A percentile compares a stretch with the other conserved stretches of the same genome.
phyloP scores from a whole-genome alignment of 306 rosid genomes.

The Cucurbita pepo region DNA sequence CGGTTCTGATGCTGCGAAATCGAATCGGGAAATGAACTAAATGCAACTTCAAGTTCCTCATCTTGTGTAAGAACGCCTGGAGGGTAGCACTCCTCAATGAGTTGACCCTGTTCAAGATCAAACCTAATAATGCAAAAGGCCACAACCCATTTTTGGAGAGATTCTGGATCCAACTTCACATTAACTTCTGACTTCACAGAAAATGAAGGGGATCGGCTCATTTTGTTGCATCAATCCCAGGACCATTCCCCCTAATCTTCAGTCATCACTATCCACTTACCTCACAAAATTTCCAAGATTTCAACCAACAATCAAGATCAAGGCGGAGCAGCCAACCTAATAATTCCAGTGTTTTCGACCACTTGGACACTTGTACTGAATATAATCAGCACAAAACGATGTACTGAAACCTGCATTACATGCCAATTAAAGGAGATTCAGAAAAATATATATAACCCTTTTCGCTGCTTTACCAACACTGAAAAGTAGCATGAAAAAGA shows the following conservation, averaged over 20 bases:
- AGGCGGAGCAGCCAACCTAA: slow-evolving; percentile 4
- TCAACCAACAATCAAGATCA: slow-evolving; percentile 12
- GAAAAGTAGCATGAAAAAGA: background rate
- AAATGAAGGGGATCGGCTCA: slow-evolving; percentile 78
- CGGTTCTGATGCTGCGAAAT: slow-evolving; percentile 83
- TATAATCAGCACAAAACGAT: background rate
- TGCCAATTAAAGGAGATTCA: background rate
- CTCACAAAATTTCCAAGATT: slow-evolving; percentile 12
- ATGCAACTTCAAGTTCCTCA: slow-evolving; percentile 80
- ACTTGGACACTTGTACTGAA: slow-evolving; percentile 1
- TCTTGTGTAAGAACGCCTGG: slow-evolving; percentile 48
- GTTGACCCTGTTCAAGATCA: slow-evolving; percentile 89
- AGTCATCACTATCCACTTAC: slow-evolving; percentile 17
- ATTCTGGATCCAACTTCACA: slow-evolving; percentile 54
- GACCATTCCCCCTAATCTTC: slow-evolving; percentile 12
- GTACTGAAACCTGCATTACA: background rate
- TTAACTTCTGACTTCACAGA: slow-evolving; percentile 51
- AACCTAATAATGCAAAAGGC: slow-evolving; percentile 74
- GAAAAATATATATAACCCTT: background rate
- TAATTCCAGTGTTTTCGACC: slow-evolving; percentile 2
- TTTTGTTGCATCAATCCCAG: slow-evolving; percentile 28
- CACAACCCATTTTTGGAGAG: slow-evolving; percentile 53
- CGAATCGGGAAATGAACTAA: slow-evolving; percentile 73
- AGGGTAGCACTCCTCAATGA: slow-evolving; percentile 91
- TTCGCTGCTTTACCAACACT: slow-evolving; percentile 12